These are phyloP conservation scores for Hanseniaspora nectarophila DNA, from an alignment of 805 yeast genomes.

Conservation along the genomic window DNA sequence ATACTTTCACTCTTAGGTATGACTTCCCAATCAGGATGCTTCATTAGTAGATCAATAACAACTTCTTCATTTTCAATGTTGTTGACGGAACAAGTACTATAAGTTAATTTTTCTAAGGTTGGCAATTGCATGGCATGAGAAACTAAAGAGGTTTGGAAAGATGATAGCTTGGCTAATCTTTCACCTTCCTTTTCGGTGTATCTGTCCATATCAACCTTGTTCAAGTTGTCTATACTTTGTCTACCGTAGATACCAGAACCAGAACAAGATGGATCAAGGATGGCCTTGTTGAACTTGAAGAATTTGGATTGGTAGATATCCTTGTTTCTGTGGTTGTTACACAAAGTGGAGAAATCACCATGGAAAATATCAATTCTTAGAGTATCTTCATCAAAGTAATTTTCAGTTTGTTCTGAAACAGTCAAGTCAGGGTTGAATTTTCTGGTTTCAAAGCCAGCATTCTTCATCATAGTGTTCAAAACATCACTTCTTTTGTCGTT, in stretches of 20 bases:
- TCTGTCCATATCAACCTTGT: conserved; percentile 14
- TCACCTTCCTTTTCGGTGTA: conserved; percentile 18
- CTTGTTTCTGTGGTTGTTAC: conserved; percentile 34
- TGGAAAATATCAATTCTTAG: conserved; percentile 35
- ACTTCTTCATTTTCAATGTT: conserved; percentile 90
- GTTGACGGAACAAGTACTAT: conserved; percentile 92
- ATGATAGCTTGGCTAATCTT: conserved; percentile 56
- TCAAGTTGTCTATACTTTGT: conserved; percentile 40
- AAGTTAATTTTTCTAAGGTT: conserved; percentile 61
- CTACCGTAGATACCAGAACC: conserved; percentile 98
- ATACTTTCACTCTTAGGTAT: conserved; percentile 49
- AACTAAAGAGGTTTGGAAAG: conserved; percentile 79
- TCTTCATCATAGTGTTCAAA: conserved; percentile 62
- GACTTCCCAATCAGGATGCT: conserved; percentile 63
- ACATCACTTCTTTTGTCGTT: conserved; percentile 61
- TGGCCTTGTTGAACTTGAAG: conserved; percentile 50
- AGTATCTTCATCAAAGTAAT: background rate
- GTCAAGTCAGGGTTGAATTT: conserved; percentile 18
- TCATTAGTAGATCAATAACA: conserved; percentile 62
- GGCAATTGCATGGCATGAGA: conserved; percentile 83
- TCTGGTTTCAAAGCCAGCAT: conserved; percentile 48
- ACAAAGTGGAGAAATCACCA: conserved; percentile 35
- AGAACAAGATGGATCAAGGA: conserved; percentile 92
- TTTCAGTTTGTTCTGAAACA: conserved; percentile 11
- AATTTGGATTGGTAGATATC: conserved; percentile 5